Evolutionary conservation across 441 rosid genomes (phyloP).

Genomic region (Syzygium malaccense): DNA sequence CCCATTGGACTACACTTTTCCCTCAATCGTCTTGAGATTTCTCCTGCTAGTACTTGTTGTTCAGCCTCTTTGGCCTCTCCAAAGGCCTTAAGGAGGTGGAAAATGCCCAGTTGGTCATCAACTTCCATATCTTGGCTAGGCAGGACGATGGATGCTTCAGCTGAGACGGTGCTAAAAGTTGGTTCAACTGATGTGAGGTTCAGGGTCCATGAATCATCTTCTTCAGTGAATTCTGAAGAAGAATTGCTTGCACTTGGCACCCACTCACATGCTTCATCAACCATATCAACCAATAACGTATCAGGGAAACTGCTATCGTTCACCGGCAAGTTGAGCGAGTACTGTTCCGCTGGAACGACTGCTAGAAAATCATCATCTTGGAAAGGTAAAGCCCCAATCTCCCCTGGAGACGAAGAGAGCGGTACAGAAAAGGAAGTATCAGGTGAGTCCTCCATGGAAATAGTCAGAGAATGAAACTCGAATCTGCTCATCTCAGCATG

Average conservation of each 20-base stretch:
- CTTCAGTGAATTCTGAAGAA: neutral
- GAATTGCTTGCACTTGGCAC: neutral
- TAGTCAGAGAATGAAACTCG: conserved; percentile 8
- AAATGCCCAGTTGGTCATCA: conserved; percentile 14
- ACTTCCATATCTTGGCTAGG: conserved; percentile 17
- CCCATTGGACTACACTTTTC: conserved; percentile 23
- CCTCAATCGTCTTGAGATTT: conserved; percentile 7
- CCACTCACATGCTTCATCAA: conserved; percentile 4
- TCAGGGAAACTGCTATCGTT: neutral
- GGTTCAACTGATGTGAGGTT: neutral
- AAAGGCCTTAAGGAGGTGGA: conserved; percentile 28
- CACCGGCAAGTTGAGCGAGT: neutral
- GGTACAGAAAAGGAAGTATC: conserved; percentile 9
- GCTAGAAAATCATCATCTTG: neutral
- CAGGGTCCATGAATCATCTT: conserved; percentile 6
- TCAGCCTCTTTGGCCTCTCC: conserved; percentile 27
- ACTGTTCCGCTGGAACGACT: neutral
- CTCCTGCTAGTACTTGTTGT: conserved; percentile 20
- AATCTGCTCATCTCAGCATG: conserved; percentile 6
- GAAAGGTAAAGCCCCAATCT: neutral
- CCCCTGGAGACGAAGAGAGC: neutral
- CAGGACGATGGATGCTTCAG: conserved; percentile 4
- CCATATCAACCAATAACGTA: neutral
- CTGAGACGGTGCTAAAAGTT: neutral
- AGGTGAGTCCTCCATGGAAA: conserved; percentile 4